Evolutionary conservation across 1,284 basidiomycete genomes (phyloP).

Genomic region (Cronartium quercuum): DNA sequence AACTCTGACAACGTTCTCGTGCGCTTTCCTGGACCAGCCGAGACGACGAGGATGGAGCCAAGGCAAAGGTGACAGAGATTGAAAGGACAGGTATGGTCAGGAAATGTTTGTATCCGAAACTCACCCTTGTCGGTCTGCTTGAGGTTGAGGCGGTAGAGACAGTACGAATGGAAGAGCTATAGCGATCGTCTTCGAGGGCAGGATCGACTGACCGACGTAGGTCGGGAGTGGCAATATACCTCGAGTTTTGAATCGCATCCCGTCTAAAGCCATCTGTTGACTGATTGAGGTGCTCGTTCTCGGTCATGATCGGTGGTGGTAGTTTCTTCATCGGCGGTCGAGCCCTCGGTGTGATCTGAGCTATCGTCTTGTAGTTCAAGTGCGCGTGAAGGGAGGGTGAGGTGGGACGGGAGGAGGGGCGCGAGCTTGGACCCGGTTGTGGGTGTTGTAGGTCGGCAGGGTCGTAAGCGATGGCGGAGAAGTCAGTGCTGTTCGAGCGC

Average conservation of each 20-base stretch:
- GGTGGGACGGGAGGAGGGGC: background rate
- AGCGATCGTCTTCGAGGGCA: background rate
- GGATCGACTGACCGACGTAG: background rate
- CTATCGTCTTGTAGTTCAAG: background rate
- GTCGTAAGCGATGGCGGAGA: background rate
- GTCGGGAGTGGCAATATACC: background rate
- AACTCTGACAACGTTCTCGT: background rate
- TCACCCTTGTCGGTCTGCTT: background rate
- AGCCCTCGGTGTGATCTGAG: background rate
- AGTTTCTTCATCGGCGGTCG: background rate
- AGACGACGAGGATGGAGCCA: background rate
- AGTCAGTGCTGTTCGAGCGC: background rate
- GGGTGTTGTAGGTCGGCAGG: background rate
- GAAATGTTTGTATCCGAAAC: background rate
- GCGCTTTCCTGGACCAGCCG: background rate
- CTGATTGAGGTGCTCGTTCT: background rate
- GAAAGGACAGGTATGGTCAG: background rate
- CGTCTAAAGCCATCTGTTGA: background rate
- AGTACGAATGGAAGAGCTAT: background rate
- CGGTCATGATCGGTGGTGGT: background rate
- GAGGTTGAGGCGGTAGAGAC: background rate
- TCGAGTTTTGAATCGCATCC: background rate
- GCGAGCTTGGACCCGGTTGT: background rate
- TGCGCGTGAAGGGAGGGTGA: background rate
- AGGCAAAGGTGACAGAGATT: background rate